Evolutionary conservation across 2,329 filamentous ascomycete species (phyloP).

Genomic region (Clathrospora elynae): DNA sequence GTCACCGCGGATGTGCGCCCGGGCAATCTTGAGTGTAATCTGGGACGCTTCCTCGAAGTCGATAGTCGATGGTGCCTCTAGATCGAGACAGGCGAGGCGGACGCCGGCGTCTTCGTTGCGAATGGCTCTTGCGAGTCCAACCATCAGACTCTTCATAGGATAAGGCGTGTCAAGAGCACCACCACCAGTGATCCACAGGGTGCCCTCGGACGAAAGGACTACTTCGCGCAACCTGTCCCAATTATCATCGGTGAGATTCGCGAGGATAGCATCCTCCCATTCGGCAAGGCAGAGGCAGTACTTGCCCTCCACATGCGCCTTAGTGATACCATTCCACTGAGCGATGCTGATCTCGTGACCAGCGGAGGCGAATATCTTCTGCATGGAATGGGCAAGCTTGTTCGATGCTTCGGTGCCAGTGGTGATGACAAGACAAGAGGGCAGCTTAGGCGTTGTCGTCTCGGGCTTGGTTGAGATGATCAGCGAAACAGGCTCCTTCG

Average conservation of each 20-base stretch:
- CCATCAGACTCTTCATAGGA: constrained; percentile 11
- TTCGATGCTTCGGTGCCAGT: constrained; percentile 3
- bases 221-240: constrained; percentile 8
- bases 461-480: constrained; percentile 11
- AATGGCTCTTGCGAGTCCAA: constrained; percentile 11
- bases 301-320: constrained; percentile 2
- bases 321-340: constrained; percentile 1
- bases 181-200: constrained; percentile 12
- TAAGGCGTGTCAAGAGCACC: constrained; percentile 7
- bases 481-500: constrained; percentile 11
- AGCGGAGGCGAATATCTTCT: constrained; percentile 1
- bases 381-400: neutral
- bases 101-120: constrained; percentile 9
- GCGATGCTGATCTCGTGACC: constrained; percentile 1
- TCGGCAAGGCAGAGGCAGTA: constrained; percentile 11
- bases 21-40: constrained; percentile 6
- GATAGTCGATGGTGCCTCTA: constrained; percentile 3
- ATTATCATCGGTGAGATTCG: constrained; percentile 6
- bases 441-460: neutral
- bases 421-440: constrained; percentile 3
- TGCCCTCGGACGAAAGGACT: constrained; percentile 6
- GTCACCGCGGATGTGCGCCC: constrained; percentile 4
- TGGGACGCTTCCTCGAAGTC: constrained; percentile 4
- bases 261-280: constrained; percentile 9
- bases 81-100: constrained; percentile 10